phyloP scores from a whole-genome alignment of 768 basidiomycete species.

The Cystobasidium tubakii region DNA sequence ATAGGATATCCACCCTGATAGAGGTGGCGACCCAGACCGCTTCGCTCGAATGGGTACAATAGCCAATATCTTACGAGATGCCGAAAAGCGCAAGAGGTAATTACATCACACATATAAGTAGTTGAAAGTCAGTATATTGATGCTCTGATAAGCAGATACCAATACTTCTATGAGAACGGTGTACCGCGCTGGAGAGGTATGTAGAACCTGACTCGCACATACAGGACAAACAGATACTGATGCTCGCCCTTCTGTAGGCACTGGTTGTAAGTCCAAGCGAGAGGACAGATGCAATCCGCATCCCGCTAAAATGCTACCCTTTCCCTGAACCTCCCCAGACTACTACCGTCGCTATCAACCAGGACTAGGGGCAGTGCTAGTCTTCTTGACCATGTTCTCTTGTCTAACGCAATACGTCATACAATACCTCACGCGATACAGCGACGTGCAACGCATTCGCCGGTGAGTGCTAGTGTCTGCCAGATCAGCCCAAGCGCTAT shows the following conservation, averaged over 20 bases:
- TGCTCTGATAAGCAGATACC: slow-evolving; percentile 70
- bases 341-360: slow-evolving; percentile 94
- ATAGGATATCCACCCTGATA: slow-evolving; percentile 81
- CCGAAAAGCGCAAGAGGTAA: slow-evolving; percentile 69
- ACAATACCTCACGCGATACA: slow-evolving; percentile 68
- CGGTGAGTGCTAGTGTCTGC: too few relatives aligned
- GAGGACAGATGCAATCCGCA: neutral
- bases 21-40: slow-evolving; percentile 67
- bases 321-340: slow-evolving; percentile 52
- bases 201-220: slow-evolving; percentile 9
- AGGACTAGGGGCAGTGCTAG: slow-evolving; percentile 72
- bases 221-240: neutral
- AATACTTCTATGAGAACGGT: slow-evolving; percentile 88
- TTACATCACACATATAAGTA: too few relatives aligned
- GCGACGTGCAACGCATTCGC: slow-evolving; percentile 66
- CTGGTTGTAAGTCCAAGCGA: slow-evolving; percentile 40
- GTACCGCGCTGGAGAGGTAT: slow-evolving; percentile 85
- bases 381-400: slow-evolving; percentile 70
- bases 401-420: slow-evolving; percentile 76
- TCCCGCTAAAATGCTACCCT: neutral
- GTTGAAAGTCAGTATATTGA: too few relatives aligned
- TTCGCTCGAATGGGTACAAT: slow-evolving; percentile 89
- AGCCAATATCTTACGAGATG: slow-evolving; percentile 68
- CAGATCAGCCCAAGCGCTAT: too few relatives aligned
- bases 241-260: slow-evolving; percentile 36